These are phyloP conservation scores for Taiwanofungus camphoratus DNA, from an alignment of 1,284 basidiomycete species.

Conservation along the genomic window DNA sequence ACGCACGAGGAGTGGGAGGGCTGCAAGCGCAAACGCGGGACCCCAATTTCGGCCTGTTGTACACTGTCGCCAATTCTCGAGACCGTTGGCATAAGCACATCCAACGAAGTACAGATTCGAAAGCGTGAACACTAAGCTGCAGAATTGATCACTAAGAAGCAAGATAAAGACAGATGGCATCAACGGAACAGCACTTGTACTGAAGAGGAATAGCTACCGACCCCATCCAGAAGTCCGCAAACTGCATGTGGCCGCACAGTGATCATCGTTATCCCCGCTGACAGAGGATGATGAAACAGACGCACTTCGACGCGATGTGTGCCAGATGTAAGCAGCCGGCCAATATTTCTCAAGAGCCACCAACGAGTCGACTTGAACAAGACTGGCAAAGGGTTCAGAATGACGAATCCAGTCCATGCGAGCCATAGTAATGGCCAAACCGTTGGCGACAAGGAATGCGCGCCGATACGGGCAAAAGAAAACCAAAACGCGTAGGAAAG, in stretches of 20 bases:
- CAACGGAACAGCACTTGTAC: background rate
- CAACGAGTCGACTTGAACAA: slow-evolving; percentile 62
- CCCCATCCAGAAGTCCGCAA: slow-evolving; percentile 82
- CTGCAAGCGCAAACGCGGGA: slow-evolving; percentile 48
- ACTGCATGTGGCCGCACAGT: slow-evolving; percentile 33
- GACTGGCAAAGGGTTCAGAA: slow-evolving; percentile 78
- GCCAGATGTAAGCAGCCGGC: slow-evolving; percentile 66
- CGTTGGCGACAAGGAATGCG: slow-evolving; percentile 38
- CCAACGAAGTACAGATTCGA: slow-evolving; percentile 69
- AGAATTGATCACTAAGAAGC: slow-evolving; percentile 75
- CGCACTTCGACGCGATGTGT: slow-evolving; percentile 68
- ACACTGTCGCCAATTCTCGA: slow-evolving; percentile 43
- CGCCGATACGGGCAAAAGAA: slow-evolving; percentile 65
- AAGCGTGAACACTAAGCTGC: slow-evolving; percentile 70
- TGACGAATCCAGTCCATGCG: slow-evolving; percentile 48
- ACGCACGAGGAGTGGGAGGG: slow-evolving; percentile 67
- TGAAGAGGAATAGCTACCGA: slow-evolving; percentile 25
- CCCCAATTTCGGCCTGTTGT: slow-evolving; percentile 47
- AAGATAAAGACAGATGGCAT: slow-evolving; percentile 12
- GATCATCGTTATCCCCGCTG: background rate
- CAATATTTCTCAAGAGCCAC: slow-evolving; percentile 72
- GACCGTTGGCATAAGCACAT: slow-evolving; percentile 62
- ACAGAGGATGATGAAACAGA: background rate
- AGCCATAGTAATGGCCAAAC: slow-evolving; percentile 89
- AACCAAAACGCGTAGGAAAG: slow-evolving; percentile 84